Base-by-base conservation (phyloP, 148 eudicot genomes). In the Cornus florida region DNA sequence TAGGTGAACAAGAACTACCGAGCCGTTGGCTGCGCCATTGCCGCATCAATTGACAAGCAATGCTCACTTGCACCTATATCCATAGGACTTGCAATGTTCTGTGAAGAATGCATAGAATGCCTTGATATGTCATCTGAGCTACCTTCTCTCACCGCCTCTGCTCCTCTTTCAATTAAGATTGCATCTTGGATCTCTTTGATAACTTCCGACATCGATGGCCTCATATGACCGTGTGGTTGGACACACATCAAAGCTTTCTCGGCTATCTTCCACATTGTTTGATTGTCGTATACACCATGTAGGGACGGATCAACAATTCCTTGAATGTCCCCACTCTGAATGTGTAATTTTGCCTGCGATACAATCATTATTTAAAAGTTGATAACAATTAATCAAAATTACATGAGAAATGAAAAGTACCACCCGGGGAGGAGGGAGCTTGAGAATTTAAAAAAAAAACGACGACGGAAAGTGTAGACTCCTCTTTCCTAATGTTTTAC, bases 261-360 rank as follows among this genome's bases (percentile, higher is more conserved):
- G 7, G 99, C 99, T 83, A 95, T 95, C 83, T 95, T 95, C 99
- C 99, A 95, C 93, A 95, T 93, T 13, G 99, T 92, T 72, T 95
- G 99, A 81, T 89, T 88, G 88, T 92, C 97, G 38, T 93, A 95
- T 38, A 90, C 89, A 19, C 85, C 89, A 33, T 75, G 67, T 20
- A 95, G 82, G 5, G 92, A 80, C 14, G 92, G 91, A 71, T 95
- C 98, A 35, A 95, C 90, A 24, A 95, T 93, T 77, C 97, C 97
- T 84, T 92, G 97, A 79, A 95, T 92, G 85, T 95, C 94, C 78
- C 98, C 98, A 32, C 86, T 95, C 78, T 95, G 97, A 7, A 95
- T 93, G 71, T 95, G 98, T 75, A 95, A 60, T 83, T 95, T 95
- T 24, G 98, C 97, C 98, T 95, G 90, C 9, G 31, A 12, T 8